phyloP scores from a whole-genome alignment of 306 rosid species.

The Delonix regia region DNA sequence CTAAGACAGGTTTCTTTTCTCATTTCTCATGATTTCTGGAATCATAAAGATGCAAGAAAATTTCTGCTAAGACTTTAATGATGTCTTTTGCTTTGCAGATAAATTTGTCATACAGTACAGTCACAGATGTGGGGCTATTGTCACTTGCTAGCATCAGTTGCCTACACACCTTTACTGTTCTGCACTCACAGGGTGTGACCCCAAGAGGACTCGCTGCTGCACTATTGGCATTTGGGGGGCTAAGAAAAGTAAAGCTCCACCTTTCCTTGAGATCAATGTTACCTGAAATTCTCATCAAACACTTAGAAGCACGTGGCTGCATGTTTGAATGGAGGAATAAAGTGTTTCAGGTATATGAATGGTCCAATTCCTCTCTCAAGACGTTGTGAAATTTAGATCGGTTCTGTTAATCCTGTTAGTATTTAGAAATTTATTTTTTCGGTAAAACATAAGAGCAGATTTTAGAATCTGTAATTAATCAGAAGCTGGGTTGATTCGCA shows the following conservation, averaged over 20 bases:
- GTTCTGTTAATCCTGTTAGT: background rate
- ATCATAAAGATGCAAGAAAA: constrained; percentile 22
- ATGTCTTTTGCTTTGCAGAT: constrained; percentile 62
- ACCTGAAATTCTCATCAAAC: constrained; percentile 65
- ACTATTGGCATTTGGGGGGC: constrained; percentile 71
- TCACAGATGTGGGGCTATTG: constrained; percentile 81
- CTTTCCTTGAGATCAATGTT: constrained; percentile 57
- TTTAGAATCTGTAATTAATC: background rate
- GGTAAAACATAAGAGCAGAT: background rate
- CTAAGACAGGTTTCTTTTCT: constrained; percentile 74
- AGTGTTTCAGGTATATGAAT: constrained; percentile 68
- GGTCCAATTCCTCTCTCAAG: constrained; percentile 15
- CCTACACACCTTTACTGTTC: constrained; percentile 75
- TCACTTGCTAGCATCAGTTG: constrained; percentile 86
- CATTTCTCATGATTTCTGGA: constrained; percentile 5
- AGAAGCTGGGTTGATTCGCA: background rate
- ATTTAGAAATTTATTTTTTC: background rate
- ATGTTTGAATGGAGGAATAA: constrained; percentile 89
- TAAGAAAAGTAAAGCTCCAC: constrained; percentile 92
- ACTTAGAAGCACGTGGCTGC: constrained; percentile 87
- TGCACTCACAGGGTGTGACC: constrained; percentile 74
- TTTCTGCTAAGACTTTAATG: constrained; percentile 18
- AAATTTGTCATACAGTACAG: constrained; percentile 82
- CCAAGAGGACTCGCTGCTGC: constrained; percentile 81
- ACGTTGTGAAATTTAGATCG: background rate